phyloP scores from a whole-genome alignment of 2,329 filamentous ascomycete species.

The Penicillium psychrosexuale region DNA sequence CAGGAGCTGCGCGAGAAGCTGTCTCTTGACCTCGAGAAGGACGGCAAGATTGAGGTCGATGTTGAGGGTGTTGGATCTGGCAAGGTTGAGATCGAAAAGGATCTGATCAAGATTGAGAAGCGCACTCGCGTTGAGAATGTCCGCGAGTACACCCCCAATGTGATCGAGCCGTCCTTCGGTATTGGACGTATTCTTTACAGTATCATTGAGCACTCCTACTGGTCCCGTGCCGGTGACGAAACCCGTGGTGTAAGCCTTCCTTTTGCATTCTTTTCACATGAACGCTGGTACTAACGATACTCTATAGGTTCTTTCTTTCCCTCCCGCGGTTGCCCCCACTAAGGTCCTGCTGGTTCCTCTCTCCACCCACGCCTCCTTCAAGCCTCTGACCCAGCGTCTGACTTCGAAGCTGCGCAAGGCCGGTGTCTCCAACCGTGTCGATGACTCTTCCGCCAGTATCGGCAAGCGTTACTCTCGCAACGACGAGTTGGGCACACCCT shows the following conservation, averaged over 20 bases:
- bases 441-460: constrained; percentile 87
- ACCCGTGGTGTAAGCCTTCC: constrained; percentile 71
- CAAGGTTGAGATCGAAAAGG: constrained; percentile 74
- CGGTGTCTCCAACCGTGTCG: constrained; percentile 78
- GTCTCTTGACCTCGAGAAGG: constrained; percentile 67
- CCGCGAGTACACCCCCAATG: constrained; percentile 90
- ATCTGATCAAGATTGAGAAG: constrained; percentile 80
- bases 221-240: constrained; percentile 81
- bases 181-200: constrained; percentile 93
- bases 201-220: constrained; percentile 92
- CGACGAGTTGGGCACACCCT: constrained; percentile 90
- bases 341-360: constrained; percentile 92
- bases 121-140: constrained; percentile 77
- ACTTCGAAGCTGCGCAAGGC: constrained; percentile 71
- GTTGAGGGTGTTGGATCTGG: constrained; percentile 66
- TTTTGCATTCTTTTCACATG: neutral
- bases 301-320: constrained; percentile 66
- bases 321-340: constrained; percentile 78
- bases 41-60: constrained; percentile 72
- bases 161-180: constrained; percentile 96
- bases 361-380: constrained; percentile 76
- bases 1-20: constrained; percentile 81
- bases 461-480: constrained; percentile 94
- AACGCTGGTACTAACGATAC: constrained; percentile 3
- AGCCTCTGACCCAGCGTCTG: constrained; percentile 69